Conservation (phyloP, 331 rosid species). For the Acacia pycnantha region DNA sequence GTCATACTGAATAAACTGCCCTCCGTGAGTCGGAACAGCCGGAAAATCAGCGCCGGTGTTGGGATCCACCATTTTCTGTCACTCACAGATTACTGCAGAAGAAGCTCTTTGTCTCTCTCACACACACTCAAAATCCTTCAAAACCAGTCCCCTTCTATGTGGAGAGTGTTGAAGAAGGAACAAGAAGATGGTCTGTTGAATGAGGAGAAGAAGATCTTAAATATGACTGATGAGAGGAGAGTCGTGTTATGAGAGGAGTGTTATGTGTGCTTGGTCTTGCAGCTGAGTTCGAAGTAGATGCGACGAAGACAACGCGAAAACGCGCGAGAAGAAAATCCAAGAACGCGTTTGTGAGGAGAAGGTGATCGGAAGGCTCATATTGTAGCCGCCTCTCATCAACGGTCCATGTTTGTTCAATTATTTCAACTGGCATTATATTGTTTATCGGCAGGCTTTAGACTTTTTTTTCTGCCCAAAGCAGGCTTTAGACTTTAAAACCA, state of each 20-base stretch:
- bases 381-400: slow-evolving; percentile 70
- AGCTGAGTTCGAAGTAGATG: slow-evolving; percentile 32
- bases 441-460: too few species aligned
- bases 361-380: slow-evolving; percentile 37
- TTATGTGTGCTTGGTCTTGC: background rate
- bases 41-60: slow-evolving; percentile 59
- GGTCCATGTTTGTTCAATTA: slow-evolving; percentile 35
- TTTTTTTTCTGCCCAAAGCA: too few species aligned
- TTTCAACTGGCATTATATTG: slow-evolving; percentile 47
- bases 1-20: slow-evolving; percentile 79
- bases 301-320: slow-evolving; percentile 51
- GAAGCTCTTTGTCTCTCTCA: background rate
- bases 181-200: background rate
- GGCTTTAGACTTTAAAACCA: too few species aligned
- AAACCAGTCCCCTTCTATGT: slow-evolving; percentile 21
- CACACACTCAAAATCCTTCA: background rate
- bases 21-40: slow-evolving; percentile 70
- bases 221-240: slow-evolving; percentile 22
- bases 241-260: too few species aligned
- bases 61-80: slow-evolving; percentile 56
- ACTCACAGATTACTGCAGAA: background rate
- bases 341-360: too few species aligned
- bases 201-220: slow-evolving; percentile 23
- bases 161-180: slow-evolving; percentile 22
- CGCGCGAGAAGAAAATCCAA: too few species aligned